A percentile compares a stretch with the other conserved stretches of the same genome.
These are phyloP conservation scores for Tephrocybe sp. DNA, from an alignment of 768 basidiomycete genomes.

Conservation along the genomic window DNA sequence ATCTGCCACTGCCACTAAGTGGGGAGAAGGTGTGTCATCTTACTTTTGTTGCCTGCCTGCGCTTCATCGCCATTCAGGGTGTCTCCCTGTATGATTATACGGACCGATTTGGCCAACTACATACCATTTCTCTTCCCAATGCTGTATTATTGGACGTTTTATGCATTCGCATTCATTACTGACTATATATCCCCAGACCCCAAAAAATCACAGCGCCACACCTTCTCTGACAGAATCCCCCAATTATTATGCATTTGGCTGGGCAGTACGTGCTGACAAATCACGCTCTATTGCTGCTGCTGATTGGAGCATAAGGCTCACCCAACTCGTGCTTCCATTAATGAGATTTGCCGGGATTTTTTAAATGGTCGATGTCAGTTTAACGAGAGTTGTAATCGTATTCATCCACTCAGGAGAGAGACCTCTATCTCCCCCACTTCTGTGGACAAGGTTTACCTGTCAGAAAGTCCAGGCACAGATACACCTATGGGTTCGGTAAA, in stretches of 20 bases:
- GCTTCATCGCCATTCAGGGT: background rate
- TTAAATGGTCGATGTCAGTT: background rate
- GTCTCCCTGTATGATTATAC: background rate
- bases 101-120: background rate
- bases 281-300: background rate
- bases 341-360: slow-evolving; percentile 16
- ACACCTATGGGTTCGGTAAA: too few relatives aligned
- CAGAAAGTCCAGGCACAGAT: too few relatives aligned
- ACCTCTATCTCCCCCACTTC: background rate
- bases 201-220: background rate
- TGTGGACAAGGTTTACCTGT: too few relatives aligned
- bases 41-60: background rate
- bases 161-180: background rate
- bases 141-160: background rate
- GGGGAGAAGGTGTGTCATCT: background rate
- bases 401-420: slow-evolving; percentile 9
- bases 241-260: slow-evolving; percentile 13
- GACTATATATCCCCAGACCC: background rate
- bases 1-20: too few relatives aligned
- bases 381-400: slow-evolving; percentile 1
- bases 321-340: slow-evolving; percentile 22
- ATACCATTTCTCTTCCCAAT: background rate
- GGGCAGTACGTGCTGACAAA: slow-evolving; percentile 10
- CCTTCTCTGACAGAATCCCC: background rate
- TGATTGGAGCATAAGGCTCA: slow-evolving; percentile 23